These are phyloP conservation scores for Jatropha multifida DNA, from an alignment of 441 rosid species.

Conservation along the genomic window DNA sequence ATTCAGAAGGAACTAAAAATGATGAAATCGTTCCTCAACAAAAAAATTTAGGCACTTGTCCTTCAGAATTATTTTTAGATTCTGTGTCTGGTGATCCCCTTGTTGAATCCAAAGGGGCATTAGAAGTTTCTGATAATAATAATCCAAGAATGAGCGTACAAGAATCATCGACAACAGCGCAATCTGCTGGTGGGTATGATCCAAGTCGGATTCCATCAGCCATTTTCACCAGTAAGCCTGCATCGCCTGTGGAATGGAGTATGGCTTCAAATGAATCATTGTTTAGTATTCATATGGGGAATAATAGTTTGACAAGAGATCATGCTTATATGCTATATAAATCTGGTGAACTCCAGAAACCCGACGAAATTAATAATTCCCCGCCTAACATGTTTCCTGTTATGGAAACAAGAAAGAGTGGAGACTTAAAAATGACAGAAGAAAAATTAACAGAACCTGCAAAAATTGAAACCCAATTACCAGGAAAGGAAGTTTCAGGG, in stretches of 20 bases:
- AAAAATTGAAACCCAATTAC: constrained; percentile 4
- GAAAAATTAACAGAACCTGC: neutral
- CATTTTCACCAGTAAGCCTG: constrained; percentile 47
- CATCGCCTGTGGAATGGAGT: constrained; percentile 68
- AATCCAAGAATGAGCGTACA: constrained; percentile 20
- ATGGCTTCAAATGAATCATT: constrained; percentile 80
- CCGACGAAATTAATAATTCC: constrained; percentile 38
- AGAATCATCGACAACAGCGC: constrained; percentile 15
- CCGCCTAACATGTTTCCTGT: constrained; percentile 32
- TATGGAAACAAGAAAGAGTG: constrained; percentile 16
- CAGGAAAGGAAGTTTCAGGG: neutral
- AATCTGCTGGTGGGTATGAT: constrained; percentile 37
- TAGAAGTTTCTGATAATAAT: constrained; percentile 7
- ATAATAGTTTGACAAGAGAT: constrained; percentile 56
- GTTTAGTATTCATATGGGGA: constrained; percentile 75
- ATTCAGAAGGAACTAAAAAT: neutral
- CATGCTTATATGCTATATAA: constrained; percentile 42
- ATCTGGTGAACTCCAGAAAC: constrained; percentile 54
- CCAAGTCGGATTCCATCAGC: constrained; percentile 69
- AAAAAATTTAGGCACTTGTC: neutral
- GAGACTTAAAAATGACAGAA: neutral
- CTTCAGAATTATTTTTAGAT: constrained; percentile 38
- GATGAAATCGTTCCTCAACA: neutral
- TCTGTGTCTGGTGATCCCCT: constrained; percentile 28
- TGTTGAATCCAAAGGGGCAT: constrained; percentile 15